Evolutionary conservation across 352 stramenopile species (phyloP), one percentile per base, ranked within the genome.

Genomic region (Pythium phragmitis): DNA sequence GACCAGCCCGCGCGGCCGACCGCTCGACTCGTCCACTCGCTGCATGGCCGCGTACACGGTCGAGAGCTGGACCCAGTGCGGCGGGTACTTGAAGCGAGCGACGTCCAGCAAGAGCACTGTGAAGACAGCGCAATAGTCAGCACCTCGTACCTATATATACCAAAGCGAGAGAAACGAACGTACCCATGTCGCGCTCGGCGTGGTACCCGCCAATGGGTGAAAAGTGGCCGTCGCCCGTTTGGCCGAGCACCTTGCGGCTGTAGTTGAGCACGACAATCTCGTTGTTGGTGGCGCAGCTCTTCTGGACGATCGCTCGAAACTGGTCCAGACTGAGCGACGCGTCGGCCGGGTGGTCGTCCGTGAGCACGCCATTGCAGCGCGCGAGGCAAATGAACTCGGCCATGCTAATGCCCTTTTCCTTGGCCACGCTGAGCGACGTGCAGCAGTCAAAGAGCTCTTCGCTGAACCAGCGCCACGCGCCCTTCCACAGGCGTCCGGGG

Each of bases 211-310:
- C 97, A 58, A 99, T 92, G 12, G 97, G 97, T 37, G 89, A 98
- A 70, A 99, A 99, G 73, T 99, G 97, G 17, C 97, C 97, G 58
- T 87, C 86, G 17, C 97, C 97, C 0, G 96, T 99, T 74, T 99
- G 96, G 16, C 79, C 75, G 3, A 99, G 75, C 53, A 84, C 81
- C 70, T 96, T 87, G 52, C 96, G 85, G 14, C 77, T 88, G 77
- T 98, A 99, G 21, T 96, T 98, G 23, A 97, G 77, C 39, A 98
- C 94, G 21, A 99, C 73, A 46, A 98, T 89, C 78, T 85, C 79
- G 43, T 59, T 90, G 61, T 46, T 94, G 61, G 72, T 85, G 41
- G 67, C 75, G 63, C 68, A 98, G 65, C 72, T 89, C 52, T 47
- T 72, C 54, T 92, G 85, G 50, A 98, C 84, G 67, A 91, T 73